A percentile compares a stretch with the other conserved stretches of the same genome.
Conservation (phyloP, 2,329 filamentous ascomycete species). For the Fusarium sp. region DNA sequence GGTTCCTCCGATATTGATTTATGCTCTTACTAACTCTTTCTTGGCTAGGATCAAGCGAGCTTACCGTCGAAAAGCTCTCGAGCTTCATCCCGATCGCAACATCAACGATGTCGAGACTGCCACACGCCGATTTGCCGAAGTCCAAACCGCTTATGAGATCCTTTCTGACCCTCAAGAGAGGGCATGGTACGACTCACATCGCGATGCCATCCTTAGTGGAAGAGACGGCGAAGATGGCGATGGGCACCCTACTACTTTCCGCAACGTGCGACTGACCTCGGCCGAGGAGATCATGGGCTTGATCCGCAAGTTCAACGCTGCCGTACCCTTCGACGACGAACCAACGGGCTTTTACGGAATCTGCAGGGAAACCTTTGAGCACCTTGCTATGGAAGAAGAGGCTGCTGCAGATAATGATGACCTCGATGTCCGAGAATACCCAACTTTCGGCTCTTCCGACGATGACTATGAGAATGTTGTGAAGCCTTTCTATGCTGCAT, state of each 20-base stretch:
- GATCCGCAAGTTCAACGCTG: slow-evolving; percentile 82
- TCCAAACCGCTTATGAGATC: slow-evolving; percentile 95
- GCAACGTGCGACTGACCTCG: slow-evolving; percentile 80
- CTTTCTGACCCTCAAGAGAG: slow-evolving; percentile 95
- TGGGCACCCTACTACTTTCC: slow-evolving; percentile 67
- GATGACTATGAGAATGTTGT: slow-evolving; percentile 82
- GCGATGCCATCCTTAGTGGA: slow-evolving; percentile 82
- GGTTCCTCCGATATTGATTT: neutral
- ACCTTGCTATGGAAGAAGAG: slow-evolving; percentile 82
- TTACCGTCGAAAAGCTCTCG: slow-evolving; percentile 89
- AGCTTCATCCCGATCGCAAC: slow-evolving; percentile 95
- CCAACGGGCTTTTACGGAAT: slow-evolving; percentile 87
- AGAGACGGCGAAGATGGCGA: slow-evolving; percentile 60
- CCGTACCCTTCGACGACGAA: slow-evolving; percentile 82
- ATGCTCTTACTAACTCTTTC: neutral
- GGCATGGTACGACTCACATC: slow-evolving; percentile 97
- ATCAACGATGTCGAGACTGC: slow-evolving; percentile 85
- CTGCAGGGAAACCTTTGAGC: slow-evolving; percentile 80
- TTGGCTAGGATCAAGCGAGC: slow-evolving; percentile 84
- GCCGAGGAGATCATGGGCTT: slow-evolving; percentile 81
- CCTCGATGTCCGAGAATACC: slow-evolving; percentile 73
- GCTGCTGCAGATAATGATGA: slow-evolving; percentile 77
- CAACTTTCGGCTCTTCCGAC: slow-evolving; percentile 81
- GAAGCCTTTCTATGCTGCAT: slow-evolving; percentile 82
- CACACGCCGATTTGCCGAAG: slow-evolving; percentile 87